Conservation (phyloP, 257 asterid genomes). For the Datura wrightii region DNA sequence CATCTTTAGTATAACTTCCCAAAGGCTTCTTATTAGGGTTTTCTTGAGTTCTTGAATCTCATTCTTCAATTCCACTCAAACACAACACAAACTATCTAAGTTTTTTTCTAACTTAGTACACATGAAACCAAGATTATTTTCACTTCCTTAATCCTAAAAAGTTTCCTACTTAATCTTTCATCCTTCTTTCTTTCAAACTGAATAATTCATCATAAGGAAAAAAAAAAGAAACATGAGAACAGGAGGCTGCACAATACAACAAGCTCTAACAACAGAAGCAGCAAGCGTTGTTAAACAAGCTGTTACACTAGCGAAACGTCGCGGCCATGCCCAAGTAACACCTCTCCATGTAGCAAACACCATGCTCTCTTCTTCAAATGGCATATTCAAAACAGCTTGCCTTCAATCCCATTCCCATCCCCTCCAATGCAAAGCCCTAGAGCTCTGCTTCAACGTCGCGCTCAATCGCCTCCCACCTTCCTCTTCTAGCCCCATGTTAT, state of each 20-base stretch:
- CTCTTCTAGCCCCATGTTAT: constrained; percentile 46
- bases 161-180: constrained; percentile 27
- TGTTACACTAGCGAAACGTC: constrained; percentile 67
- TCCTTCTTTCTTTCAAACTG: neutral
- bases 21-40: neutral
- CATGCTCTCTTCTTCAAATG: constrained; percentile 66
- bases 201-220: neutral
- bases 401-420: constrained; percentile 82
- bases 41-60: constrained; percentile 26
- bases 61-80: neutral
- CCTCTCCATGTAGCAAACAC: constrained; percentile 90
- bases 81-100: neutral
- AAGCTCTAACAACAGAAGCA: constrained; percentile 63
- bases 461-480: constrained; percentile 84
- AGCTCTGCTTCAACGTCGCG: constrained; percentile 94
- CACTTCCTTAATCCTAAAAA: constrained; percentile 26
- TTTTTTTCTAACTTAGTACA: neutral
- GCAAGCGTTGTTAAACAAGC: constrained; percentile 67
- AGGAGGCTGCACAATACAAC: constrained; percentile 73
- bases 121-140: constrained; percentile 31
- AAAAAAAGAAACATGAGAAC: constrained; percentile 64
- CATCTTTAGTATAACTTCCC: neutral
- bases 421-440: constrained; percentile 90
- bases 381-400: constrained; percentile 69
- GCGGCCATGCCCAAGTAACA: constrained; percentile 94